Evolutionary conservation across 2,329 filamentous ascomycete genomes (phyloP).

Genomic region (Aspergillus nomiae): DNA sequence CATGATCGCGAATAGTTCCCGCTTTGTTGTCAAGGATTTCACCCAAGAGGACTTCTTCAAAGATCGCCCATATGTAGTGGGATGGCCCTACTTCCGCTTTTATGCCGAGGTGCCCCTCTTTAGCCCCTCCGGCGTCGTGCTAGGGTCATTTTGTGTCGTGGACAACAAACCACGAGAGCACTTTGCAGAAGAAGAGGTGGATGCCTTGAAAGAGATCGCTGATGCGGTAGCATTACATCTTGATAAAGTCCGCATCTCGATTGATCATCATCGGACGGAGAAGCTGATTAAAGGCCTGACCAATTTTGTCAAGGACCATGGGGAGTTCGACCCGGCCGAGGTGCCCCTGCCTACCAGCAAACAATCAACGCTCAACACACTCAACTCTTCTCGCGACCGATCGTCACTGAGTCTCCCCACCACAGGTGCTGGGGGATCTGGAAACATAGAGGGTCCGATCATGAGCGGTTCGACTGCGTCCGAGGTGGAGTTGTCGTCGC

Average conservation of each 20-base stretch:
- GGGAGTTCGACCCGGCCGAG: slow-evolving; percentile 26
- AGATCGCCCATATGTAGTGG: slow-evolving; percentile 35
- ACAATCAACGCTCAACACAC: neutral
- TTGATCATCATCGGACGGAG: slow-evolving; percentile 55
- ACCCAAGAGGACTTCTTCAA: slow-evolving; percentile 39
- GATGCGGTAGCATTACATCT: slow-evolving; percentile 58
- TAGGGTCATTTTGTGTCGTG: slow-evolving; percentile 62
- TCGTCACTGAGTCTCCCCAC: neutral
- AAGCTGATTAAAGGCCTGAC: slow-evolving; percentile 57
- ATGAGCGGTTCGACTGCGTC: slow-evolving; percentile 5
- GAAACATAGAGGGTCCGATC: neutral
- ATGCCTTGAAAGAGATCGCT: slow-evolving; percentile 13
- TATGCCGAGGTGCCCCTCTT: slow-evolving; percentile 63
- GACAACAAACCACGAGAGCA: slow-evolving; percentile 56
- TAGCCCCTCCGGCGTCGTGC: slow-evolving; percentile 55
- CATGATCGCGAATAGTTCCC: slow-evolving; percentile 15
- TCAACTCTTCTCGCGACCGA: neutral
- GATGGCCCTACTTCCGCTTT: slow-evolving; percentile 46
- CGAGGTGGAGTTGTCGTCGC: slow-evolving; percentile 10
- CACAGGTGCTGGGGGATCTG: neutral
- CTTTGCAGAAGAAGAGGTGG: slow-evolving; percentile 32
- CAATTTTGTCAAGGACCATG: slow-evolving; percentile 48
- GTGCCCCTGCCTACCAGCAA: slow-evolving; percentile 15
- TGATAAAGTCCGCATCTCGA: slow-evolving; percentile 55
- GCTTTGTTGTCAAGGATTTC: slow-evolving; percentile 42